Percentiles rank a stretch among this genome's conserved stretches.
Evolutionary conservation across 148 eudicot species (phyloP).

Genomic region (Chenopodium quinoa): DNA sequence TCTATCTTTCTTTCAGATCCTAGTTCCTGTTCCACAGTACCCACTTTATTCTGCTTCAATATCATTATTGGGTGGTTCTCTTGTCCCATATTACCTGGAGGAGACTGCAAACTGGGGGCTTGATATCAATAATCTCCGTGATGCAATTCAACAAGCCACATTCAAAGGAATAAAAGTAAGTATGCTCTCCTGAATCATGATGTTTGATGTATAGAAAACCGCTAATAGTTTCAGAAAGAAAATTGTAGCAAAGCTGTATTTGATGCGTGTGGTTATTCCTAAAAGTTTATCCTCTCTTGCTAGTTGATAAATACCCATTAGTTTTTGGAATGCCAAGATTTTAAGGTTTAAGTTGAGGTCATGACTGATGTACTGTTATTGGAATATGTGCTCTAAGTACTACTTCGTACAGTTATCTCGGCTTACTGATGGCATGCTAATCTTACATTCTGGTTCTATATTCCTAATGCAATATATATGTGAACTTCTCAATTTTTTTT

Average conservation of each 20-base stretch:
- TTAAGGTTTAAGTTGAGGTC: neutral
- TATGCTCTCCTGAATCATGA: neutral
- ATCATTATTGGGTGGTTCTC: conserved; percentile 82
- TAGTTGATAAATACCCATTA: neutral
- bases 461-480: neutral
- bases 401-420: neutral
- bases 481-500: neutral
- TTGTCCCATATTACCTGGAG: conserved; percentile 95
- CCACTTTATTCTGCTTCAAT: conserved; percentile 98
- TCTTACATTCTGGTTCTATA: neutral
- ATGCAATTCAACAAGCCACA: conserved; percentile 68
- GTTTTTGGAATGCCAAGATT: neutral
- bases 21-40: conserved; percentile 98
- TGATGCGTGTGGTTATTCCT: neutral
- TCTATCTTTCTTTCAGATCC: conserved; percentile 45
- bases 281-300: neutral
- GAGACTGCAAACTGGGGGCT: conserved; percentile 99
- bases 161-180: conserved; percentile 89
- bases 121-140: conserved; percentile 74
- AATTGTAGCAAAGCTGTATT: neutral
- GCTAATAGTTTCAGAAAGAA: neutral
- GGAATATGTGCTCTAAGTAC: neutral
- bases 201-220: neutral
- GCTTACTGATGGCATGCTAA: neutral
- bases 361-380: neutral